Base-by-base conservation (phyloP, 805 yeast genomes). In the Lachancea nothofagi region DNA sequence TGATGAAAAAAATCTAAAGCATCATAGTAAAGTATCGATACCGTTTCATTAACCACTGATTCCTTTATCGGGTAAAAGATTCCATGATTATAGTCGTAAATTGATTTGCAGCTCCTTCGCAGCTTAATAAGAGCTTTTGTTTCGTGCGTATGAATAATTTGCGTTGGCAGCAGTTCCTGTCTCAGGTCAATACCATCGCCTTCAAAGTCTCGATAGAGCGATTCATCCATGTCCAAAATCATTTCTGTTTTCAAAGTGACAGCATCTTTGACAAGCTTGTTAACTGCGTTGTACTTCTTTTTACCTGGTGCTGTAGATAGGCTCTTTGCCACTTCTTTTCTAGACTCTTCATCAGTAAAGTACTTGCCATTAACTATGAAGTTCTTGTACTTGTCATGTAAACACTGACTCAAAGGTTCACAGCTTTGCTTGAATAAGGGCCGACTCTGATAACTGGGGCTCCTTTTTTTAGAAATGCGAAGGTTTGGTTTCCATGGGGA, bases 31-130 rank as follows among this genome's bases (percentile, higher is more conserved):
- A 80, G 43, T 1, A 74, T 65, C 2, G 65, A 43, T 1, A 64
- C 62, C 8, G 59, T 60, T 50, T 81, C 88, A 5, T 65, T 62
- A 1, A 66, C 43, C 2, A 67, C 51, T 22, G 54, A 61, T 1
- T 67, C 57, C 0, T 57, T 62, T 34, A 73, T 64, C 0, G 89
- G 89, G 7, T 74, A 66, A 47, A 78, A 82, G 0, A 71, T 50
- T 43, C 78, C 83, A 20, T 65, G 63, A 1, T 53, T 53, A 7
- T 61, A 46, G 49, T 76, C 73, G 55, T 78, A 82, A 1, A 52
- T 53, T 0, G 83, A 72, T 15, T 59, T 64, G 4, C 71, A 66
- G 13, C 61, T 61, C 29, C 89, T 60, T 35, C 69, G 64, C 74
- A 83, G 80, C 33, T 61, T 57, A 2, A 80, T 67, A 3, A 70